Conservation (phyloP, 164 flowering plant species). For the Vitis labrusca region DNA sequence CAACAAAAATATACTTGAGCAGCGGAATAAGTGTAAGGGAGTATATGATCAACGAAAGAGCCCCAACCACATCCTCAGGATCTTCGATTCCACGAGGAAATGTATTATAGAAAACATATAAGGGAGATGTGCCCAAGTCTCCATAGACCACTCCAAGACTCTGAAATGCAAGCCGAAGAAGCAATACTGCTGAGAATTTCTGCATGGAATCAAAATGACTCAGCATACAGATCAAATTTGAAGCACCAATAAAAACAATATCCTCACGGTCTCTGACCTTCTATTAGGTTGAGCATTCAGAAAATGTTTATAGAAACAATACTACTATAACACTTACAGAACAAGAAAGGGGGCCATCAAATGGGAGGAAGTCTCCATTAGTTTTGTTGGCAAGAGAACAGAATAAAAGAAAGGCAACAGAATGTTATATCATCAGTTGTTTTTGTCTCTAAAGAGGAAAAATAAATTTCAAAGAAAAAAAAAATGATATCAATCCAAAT, state of each 20-base stretch:
- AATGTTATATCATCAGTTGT: too few species aligned
- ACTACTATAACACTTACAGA: not conserved
- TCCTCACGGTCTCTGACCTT: too few species aligned
- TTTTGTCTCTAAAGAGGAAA: too few species aligned
- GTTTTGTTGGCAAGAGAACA: too few species aligned
- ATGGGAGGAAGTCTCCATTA: too few species aligned
- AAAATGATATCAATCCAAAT: too few species aligned
- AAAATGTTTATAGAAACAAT: not conserved
- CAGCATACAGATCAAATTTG: slow-evolving; percentile 3
- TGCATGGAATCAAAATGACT: slow-evolving; percentile 31
- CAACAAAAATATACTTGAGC: slow-evolving; percentile 81
- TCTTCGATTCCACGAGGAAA: slow-evolving; percentile 68
- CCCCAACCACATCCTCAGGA: slow-evolving; percentile 84
- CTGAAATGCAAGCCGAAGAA: slow-evolving; percentile 81
- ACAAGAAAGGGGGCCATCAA: not conserved
- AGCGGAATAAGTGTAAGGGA: slow-evolving; percentile 88
- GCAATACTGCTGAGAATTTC: slow-evolving; percentile 75
- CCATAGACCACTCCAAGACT: slow-evolving; percentile 98
- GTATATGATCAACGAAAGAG: slow-evolving; percentile 91
- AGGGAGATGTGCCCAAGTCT: slow-evolving; percentile 95
- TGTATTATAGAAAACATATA: slow-evolving; percentile 93
- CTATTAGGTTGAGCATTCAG: not conserved
- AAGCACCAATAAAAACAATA: not conserved
- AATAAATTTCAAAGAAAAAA: too few species aligned
- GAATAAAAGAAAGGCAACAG: too few species aligned